Percentiles rank a stretch among this genome's conserved stretches.
Conservation (phyloP, 192 early-diverging fungal genomes). For the Backusella macrospora region DNA sequence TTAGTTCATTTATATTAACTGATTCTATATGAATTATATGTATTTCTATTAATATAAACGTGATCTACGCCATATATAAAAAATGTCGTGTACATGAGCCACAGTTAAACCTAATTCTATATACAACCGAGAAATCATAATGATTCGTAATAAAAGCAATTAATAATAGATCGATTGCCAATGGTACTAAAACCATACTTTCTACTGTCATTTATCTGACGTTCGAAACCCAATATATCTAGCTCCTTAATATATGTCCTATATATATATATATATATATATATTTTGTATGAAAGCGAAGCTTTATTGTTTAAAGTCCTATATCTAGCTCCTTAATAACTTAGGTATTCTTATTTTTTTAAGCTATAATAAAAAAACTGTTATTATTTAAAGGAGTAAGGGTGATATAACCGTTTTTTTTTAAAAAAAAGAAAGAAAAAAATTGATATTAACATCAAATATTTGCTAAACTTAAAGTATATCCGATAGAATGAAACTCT, state of each 20-base stretch:
- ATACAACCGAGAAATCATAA: background rate
- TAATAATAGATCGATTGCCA: slow-evolving; percentile 6
- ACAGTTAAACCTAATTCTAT: slow-evolving; percentile 15
- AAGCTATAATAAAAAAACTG: background rate
- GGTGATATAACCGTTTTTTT: background rate
- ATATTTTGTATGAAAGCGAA: no score
- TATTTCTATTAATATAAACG: slow-evolving; percentile 8
- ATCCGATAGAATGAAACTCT: background rate
- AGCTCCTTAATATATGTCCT: slow-evolving; percentile 4
- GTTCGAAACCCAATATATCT: background rate
- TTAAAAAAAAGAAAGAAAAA: background rate
- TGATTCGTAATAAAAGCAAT: background rate
- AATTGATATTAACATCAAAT: background rate
- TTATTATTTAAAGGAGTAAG: background rate
- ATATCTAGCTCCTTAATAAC: background rate
- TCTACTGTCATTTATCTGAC: background rate
- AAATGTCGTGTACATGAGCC: slow-evolving; percentile 10
- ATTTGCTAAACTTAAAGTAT: slow-evolving; percentile 3
- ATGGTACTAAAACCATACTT: slow-evolving; percentile 8
- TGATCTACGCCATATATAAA: background rate
- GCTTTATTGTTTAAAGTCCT: no score
- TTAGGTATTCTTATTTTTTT: background rate
- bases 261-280: no score
- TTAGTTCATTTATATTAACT: slow-evolving; percentile 1
- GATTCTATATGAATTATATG: background rate